These are phyloP conservation scores for Xylaria sp. DNA, from an alignment of 2,329 filamentous ascomycete species.

Conservation along the genomic window DNA sequence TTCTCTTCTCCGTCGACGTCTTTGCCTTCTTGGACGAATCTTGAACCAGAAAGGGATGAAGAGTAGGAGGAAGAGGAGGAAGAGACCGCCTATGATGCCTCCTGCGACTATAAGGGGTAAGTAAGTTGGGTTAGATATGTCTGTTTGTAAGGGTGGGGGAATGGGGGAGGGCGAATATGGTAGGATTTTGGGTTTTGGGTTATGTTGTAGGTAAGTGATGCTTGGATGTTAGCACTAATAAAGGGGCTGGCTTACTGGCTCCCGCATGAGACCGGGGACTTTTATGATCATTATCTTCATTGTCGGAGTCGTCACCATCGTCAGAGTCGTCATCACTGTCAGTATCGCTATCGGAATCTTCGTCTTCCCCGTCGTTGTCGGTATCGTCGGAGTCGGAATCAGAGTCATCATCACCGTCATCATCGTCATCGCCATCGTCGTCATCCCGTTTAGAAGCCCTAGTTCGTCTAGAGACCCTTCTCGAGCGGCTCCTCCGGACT, in stretches of 20 bases:
- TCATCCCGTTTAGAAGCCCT: slow-evolving; percentile 12
- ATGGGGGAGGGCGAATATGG: too few species aligned
- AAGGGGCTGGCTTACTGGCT: slow-evolving; percentile 24
- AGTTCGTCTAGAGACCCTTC: slow-evolving; percentile 8
- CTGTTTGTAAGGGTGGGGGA: not conserved
- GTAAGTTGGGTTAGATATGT: slow-evolving; percentile 2
- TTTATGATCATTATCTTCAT: slow-evolving; percentile 19
- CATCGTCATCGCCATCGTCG: slow-evolving; percentile 14
- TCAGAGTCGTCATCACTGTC: slow-evolving; percentile 13
- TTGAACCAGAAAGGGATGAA: slow-evolving; percentile 34
- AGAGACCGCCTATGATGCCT: slow-evolving; percentile 29
- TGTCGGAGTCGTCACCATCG: slow-evolving; percentile 29
- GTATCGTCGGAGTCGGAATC: slow-evolving; percentile 29
- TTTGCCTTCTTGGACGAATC: slow-evolving; percentile 24
- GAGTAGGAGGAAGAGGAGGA: slow-evolving; percentile 22
- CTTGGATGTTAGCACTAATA: not conserved
- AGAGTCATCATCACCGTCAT: slow-evolving; percentile 26
- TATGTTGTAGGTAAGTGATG: not conserved
- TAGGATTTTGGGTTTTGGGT: too few species aligned
- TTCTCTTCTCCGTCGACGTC: slow-evolving; percentile 10
- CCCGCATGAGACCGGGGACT: slow-evolving; percentile 4
- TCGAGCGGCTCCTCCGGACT: not conserved
- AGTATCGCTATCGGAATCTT: slow-evolving; percentile 1
- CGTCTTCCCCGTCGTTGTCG: slow-evolving; percentile 26
- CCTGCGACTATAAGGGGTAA: slow-evolving; percentile 26